Evolutionary conservation across 2,329 filamentous ascomycete species (phyloP).

Genomic region (Colletotrichum costaricense): DNA sequence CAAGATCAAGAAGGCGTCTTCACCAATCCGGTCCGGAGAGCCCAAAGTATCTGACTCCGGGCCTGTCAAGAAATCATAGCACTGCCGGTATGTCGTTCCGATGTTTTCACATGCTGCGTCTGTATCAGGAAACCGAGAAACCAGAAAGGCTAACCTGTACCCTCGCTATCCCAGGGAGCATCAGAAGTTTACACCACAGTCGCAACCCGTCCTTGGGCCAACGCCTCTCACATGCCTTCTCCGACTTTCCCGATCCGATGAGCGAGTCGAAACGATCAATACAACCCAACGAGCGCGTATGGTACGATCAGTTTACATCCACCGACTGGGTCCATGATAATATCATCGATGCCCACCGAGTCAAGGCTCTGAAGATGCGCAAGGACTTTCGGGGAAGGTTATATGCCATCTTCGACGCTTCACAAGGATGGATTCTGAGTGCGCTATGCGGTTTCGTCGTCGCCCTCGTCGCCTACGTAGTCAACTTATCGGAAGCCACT

Average conservation of each 20-base stretch:
- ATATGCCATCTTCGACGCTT: slow-evolving; percentile 81
- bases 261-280: slow-evolving; percentile 74
- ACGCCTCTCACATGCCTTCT: slow-evolving; percentile 71
- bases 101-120: not conserved
- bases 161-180: slow-evolving; percentile 45
- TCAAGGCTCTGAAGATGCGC: slow-evolving; percentile 83
- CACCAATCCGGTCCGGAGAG: slow-evolving; percentile 41
- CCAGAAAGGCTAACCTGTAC: slow-evolving; percentile 8
- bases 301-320: slow-evolving; percentile 98
- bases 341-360: slow-evolving; percentile 91
- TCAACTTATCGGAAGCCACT: slow-evolving; percentile 86
- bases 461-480: slow-evolving; percentile 86
- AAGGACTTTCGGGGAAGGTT: slow-evolving; percentile 89
- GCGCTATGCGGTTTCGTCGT: slow-evolving; percentile 89
- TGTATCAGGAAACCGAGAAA: not conserved
- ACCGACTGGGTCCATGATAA: slow-evolving; percentile 99
- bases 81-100: slow-evolving; percentile 50
- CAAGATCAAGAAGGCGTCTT: slow-evolving; percentile 53
- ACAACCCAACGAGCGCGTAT: slow-evolving; percentile 86
- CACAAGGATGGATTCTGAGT: slow-evolving; percentile 94
- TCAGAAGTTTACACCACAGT: slow-evolving; percentile 60
- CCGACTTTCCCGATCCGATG: slow-evolving; percentile 67
- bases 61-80: slow-evolving; percentile 55
- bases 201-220: slow-evolving; percentile 69
- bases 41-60: slow-evolving; percentile 35